These are phyloP conservation scores for Paxillus involutus DNA, from an alignment of 768 basidiomycete species.

Conservation along the genomic window DNA sequence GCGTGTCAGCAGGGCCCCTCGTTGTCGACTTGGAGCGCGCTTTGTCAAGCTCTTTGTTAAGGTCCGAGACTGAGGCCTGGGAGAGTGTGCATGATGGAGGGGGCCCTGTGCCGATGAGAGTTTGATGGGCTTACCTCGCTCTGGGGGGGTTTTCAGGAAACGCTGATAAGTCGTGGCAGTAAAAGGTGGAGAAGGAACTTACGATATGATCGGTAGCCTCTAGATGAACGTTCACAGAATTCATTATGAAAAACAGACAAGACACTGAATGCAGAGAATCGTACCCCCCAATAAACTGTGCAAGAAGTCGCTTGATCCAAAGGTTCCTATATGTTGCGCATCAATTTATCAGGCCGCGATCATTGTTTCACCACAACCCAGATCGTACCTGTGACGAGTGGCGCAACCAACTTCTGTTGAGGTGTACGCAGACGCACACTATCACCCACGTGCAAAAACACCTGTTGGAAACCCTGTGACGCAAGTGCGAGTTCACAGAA, in stretches of 20 bases:
- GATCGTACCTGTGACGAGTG: slow-evolving; percentile 68
- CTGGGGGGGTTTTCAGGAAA: slow-evolving; percentile 12
- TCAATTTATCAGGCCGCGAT: not conserved
- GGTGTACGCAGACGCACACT: slow-evolving; percentile 72
- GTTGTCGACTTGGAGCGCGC: slow-evolving; percentile 56
- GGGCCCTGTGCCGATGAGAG: slow-evolving; percentile 7
- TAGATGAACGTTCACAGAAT: slow-evolving; percentile 15
- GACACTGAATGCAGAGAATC: slow-evolving; percentile 19
- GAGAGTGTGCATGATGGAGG: slow-evolving; percentile 12
- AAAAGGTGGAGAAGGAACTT: slow-evolving; percentile 17
- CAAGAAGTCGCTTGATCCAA: slow-evolving; percentile 78
- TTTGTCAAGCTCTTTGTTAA: slow-evolving; percentile 73
- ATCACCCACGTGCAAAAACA: slow-evolving; percentile 89
- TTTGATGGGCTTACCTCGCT: slow-evolving; percentile 22
- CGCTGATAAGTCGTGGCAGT: not conserved
- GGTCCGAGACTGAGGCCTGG: slow-evolving; percentile 82
- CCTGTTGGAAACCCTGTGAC: slow-evolving; percentile 67
- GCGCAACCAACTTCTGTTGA: slow-evolving; percentile 72
- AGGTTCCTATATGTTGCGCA: slow-evolving; percentile 48
- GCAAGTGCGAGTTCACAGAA: slow-evolving; percentile 85
- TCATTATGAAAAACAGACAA: not conserved
- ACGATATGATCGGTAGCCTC: slow-evolving; percentile 68
- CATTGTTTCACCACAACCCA: not conserved
- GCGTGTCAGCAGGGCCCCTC: slow-evolving; percentile 40
- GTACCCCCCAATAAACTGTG: slow-evolving; percentile 73